phyloP scores from a whole-genome alignment of 139 green algal genomes.

The Chlamydomonas applanata region DNA sequence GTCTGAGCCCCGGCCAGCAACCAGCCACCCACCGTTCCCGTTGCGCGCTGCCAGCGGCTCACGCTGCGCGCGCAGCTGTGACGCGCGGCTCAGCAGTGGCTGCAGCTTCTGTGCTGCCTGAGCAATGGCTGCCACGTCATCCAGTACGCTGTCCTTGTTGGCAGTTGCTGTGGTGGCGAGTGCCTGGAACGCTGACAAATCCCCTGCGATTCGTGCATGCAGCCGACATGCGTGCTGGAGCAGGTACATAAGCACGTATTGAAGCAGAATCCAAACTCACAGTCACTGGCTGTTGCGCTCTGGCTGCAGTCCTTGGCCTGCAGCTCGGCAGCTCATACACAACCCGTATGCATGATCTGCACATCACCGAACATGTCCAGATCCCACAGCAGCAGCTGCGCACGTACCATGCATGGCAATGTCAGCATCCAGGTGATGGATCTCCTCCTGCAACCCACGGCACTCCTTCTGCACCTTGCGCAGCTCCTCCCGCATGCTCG shows the following conservation, averaged over 20 bases:
- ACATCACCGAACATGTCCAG: no score
- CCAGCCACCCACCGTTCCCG: neutral
- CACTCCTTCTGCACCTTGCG: no score
- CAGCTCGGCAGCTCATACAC: no score
- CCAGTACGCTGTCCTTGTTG: constrained; percentile 11
- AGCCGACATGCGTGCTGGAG: neutral
- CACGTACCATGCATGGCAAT: no score
- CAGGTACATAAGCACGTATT: neutral
- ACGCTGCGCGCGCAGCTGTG: constrained; percentile 4
- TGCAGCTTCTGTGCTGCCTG: constrained; percentile 13
- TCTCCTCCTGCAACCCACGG: no score
- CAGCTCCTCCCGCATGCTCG: neutral
- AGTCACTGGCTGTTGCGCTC: neutral
- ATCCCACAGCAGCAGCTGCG: no score
- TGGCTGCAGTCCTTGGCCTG: no score
- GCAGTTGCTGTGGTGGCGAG: neutral
- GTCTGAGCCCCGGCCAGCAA: no score
- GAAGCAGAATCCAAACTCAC: neutral
- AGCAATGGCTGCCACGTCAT: constrained; percentile 10
- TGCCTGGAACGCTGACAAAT: constrained; percentile 1
- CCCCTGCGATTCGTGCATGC: no score
- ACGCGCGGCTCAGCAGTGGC: constrained; percentile 9
- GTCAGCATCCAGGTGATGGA: no score
- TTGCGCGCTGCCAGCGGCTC: neutral
- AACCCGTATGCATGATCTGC: no score